A percentile compares a stretch with the other conserved stretches of the same genome.
Conservation (phyloP, 495 filamentous ascomycete genomes). For the Talaromyces nanjingensis region DNA sequence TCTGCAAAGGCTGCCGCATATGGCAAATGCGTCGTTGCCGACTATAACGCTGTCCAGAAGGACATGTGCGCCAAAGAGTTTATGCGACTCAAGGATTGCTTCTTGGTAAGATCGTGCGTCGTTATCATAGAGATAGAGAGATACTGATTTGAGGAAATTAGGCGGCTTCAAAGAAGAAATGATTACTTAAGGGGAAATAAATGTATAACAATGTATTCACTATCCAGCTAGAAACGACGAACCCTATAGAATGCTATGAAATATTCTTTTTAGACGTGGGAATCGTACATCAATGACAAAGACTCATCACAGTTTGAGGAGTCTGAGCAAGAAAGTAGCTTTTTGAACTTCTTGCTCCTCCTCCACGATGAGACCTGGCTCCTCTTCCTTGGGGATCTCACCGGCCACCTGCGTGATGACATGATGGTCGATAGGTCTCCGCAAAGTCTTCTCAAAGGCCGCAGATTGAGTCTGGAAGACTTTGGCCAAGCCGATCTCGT, state of each 20-base stretch:
- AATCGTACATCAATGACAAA: neutral
- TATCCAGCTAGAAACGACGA: conserved; percentile 6
- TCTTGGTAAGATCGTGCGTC: conserved; percentile 52
- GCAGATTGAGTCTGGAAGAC: conserved; percentile 64
- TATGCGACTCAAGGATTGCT: conserved; percentile 80
- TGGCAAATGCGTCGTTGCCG: conserved; percentile 84
- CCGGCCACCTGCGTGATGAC: conserved; percentile 56
- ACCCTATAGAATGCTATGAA: neutral
- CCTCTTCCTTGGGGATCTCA: conserved; percentile 47
- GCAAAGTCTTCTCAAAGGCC: conserved; percentile 70
- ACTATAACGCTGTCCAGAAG: conserved; percentile 87
- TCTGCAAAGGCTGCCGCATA: conserved; percentile 65
- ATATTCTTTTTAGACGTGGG: conserved; percentile 1
- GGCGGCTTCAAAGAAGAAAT: conserved; percentile 38
- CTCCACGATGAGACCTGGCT: conserved; percentile 62
- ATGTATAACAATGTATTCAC: conserved; percentile 1
- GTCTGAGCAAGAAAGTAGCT: conserved; percentile 74
- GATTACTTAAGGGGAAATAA: neutral
- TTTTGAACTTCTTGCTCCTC: conserved; percentile 89
- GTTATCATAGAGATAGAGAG: neutral
- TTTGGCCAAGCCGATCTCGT: conserved; percentile 63
- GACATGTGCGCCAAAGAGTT: conserved; percentile 89
- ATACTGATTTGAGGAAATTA: conserved; percentile 12
- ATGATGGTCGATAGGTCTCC: conserved; percentile 73
- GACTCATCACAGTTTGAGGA: conserved; percentile 55